A percentile compares a stretch with the other conserved stretches of the same genome.
Evolutionary conservation across 1,284 basidiomycete species (phyloP).

Genomic region (Agroathelia rolfsii): DNA sequence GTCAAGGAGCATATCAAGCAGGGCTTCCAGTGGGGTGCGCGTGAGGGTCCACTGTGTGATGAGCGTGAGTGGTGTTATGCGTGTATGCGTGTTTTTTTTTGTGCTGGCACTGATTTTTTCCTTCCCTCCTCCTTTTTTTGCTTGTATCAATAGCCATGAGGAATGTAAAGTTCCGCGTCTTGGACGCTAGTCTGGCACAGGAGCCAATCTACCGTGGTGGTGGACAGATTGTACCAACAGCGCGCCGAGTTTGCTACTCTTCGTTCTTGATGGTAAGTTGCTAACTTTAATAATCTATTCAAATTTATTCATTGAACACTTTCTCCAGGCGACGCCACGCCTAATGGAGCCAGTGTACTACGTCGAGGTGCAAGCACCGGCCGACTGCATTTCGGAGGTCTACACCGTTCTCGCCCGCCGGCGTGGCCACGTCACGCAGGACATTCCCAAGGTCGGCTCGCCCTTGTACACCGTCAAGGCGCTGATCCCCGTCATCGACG

Average conservation of each 20-base stretch:
- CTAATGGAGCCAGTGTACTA: constrained; percentile 97
- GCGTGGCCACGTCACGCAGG: constrained; percentile 95
- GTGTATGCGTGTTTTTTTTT: constrained; percentile 4
- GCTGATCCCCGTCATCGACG: constrained; percentile 94
- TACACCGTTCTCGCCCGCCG: constrained; percentile 95
- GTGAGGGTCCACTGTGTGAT: constrained; percentile 96
- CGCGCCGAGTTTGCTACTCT: constrained; percentile 97
- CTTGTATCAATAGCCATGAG: constrained; percentile 67
- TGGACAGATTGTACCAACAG: constrained; percentile 97
- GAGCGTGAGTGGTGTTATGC: constrained; percentile 66
- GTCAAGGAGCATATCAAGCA: constrained; percentile 96
- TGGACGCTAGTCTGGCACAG: constrained; percentile 84
- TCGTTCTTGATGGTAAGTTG: constrained; percentile 85
- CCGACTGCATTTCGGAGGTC: constrained; percentile 96
- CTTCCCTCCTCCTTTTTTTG: constrained; percentile 2
- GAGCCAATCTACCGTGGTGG: constrained; percentile 97
- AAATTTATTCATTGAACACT: constrained; percentile 9
- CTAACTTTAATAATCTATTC: constrained; percentile 9
- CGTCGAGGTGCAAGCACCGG: constrained; percentile 96
- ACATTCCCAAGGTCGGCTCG: constrained; percentile 94
- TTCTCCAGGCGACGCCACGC: constrained; percentile 73
- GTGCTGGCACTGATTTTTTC: constrained; percentile 6
- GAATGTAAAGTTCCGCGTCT: constrained; percentile 94
- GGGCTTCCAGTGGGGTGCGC: constrained; percentile 98
- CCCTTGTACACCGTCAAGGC: constrained; percentile 97